Percentiles rank a stretch among this genome's conserved stretches.
Conservation (phyloP, 129 eudicot genomes). For the Daucus carota region DNA sequence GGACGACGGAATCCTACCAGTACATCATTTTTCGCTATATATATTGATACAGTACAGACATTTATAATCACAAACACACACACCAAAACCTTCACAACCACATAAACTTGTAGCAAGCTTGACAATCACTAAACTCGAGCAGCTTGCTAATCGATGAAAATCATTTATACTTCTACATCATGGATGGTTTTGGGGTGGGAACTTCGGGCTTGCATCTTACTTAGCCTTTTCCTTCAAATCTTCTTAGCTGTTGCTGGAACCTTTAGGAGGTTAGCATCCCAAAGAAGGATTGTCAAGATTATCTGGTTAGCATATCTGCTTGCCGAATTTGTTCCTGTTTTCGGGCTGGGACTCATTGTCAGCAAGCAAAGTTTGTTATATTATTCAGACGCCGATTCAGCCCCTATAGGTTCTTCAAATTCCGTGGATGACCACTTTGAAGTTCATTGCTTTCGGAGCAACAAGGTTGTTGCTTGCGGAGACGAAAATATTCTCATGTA, state of each 20-base stretch:
- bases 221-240: neutral
- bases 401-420: too few species aligned
- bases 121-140: neutral
- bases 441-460: too few species aligned
- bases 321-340: slow-evolving; percentile 38
- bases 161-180: too few species aligned
- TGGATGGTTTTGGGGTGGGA: neutral
- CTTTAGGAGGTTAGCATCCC: neutral
- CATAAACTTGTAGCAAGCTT: neutral
- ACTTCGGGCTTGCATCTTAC: neutral
- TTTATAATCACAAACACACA: neutral
- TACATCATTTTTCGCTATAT: too few species aligned
- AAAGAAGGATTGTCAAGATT: slow-evolving; percentile 16
- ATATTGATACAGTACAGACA: neutral
- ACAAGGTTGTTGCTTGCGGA: too few species aligned
- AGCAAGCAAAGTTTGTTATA: neutral
- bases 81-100: neutral
- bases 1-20: neutral
- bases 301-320: slow-evolving; percentile 48
- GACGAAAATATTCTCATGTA: slow-evolving; percentile 36
- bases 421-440: too few species aligned
- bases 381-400: too few species aligned
- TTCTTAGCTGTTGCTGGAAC: neutral
- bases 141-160: too few species aligned
- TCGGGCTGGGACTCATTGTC: neutral